Base-by-base conservation (phyloP, 2,329 filamentous ascomycete species). In the Microcyclosporella mali region DNA sequence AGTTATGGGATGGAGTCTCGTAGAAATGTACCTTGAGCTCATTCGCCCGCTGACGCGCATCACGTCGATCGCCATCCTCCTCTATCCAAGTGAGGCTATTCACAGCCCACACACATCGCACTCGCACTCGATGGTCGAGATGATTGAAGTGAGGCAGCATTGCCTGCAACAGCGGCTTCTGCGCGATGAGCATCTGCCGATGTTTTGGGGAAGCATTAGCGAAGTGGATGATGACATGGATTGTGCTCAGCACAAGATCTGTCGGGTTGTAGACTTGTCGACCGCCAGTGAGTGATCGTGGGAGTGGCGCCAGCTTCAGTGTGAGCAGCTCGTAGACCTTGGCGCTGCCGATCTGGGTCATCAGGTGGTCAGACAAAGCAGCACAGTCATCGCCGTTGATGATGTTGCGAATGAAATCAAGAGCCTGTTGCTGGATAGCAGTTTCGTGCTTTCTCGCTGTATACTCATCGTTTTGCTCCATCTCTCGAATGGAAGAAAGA, bases 321-420 rank as follows among this genome's bases (percentile, higher is more conserved):
- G 82, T 78, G 34, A 98, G 70, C 29, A 94, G 84, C 37, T 85
- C 81, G 55, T 95, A 90, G 40, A 97, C 72, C 30, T 82, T 76
- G 45, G 87, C 79, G 58, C 86, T 78, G 1, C 87, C 86, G 35
- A 95, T 74, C 43, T 82, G 77, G 45, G 71, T 76, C 58, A 97
- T 83, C 16, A 97, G 67, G 57, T 85, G 82, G 58, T 95, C 88
- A 48, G 95, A 88, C 79, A 95, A 90, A 66, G 70, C 79, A 47
- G 63, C 71, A 53, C 67, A 73, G 53, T 64, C 78, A 54, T 64
- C 70, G 47, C 82, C 79, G 44, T 83, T 84, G 52, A 95, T 85
- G 25, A 97, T 72, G 64, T 98, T 98, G 41, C 90, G 79, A 49
- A 98, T 79, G 55, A 97, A 84, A 56, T 94, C 84, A 14, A 97